Evolutionary conservation across 164 flowering plant genomes (phyloP).

Genomic region (Annona cherimola): DNA sequence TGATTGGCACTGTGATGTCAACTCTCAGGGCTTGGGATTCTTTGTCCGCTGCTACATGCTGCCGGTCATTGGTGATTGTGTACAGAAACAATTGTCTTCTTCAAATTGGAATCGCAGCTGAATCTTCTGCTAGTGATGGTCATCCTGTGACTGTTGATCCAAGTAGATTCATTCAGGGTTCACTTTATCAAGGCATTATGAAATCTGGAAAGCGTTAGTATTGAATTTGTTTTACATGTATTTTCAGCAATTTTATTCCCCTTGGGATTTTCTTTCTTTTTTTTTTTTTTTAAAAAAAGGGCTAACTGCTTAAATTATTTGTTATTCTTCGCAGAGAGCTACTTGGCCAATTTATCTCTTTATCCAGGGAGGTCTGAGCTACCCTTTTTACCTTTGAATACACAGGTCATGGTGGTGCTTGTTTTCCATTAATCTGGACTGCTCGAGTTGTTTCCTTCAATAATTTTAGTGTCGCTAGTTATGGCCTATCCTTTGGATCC

Average conservation of each 20-base stretch:
- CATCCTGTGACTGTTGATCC: constrained; percentile 55
- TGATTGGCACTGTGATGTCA: not conserved
- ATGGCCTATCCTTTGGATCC: too few relatives aligned
- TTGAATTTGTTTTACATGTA: not conserved
- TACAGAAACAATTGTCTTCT: constrained; percentile 54
- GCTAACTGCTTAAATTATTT: constrained; percentile 2
- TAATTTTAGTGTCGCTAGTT: not conserved
- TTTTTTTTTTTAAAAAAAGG: not conserved
- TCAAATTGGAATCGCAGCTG: constrained; percentile 78
- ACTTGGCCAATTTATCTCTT: constrained; percentile 87
- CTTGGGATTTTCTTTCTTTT: not conserved
- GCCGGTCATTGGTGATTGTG: constrained; percentile 70
- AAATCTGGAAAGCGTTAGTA: constrained; percentile 78
- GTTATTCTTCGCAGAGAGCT: constrained; percentile 56
- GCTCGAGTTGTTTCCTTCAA: not conserved
- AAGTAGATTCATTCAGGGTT: constrained; percentile 55
- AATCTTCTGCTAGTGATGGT: constrained; percentile 31
- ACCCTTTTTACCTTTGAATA: constrained; percentile 85
- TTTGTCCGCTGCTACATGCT: constrained; percentile 68
- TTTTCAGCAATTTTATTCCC: not conserved
- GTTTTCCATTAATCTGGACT: not conserved
- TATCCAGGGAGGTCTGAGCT: constrained; percentile 91
- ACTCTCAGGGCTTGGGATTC: constrained; percentile 81
- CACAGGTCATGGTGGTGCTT: constrained; percentile 48
- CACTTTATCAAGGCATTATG: constrained; percentile 54